Evolutionary conservation across 345 rosid genomes (phyloP), one percentile per base, ranked within the genome.

Genomic region (Excoecaria agallocha): DNA sequence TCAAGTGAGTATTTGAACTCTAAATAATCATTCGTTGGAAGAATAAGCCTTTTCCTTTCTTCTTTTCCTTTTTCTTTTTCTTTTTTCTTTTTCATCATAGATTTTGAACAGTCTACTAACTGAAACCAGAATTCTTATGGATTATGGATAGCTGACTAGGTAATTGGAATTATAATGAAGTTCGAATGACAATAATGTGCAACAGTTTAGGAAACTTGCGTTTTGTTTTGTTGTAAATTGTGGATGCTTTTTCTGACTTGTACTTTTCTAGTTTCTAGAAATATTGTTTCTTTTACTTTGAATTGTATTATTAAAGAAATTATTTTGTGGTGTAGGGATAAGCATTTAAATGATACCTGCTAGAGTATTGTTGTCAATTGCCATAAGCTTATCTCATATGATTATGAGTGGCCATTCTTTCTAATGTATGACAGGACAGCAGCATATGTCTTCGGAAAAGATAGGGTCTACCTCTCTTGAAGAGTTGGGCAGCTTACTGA

Each of bases 401-500:
- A 25, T 79, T 51, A 70, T 72, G 43, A 64, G 74, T 12, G 57
- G 12, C 19, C 9, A 68, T 50, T 62, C 25, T 78, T 76, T 79
- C 54, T 75, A 68, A 59, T 78, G 37, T 82, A 35, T 79, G 62
- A 52, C 85, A 94, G 98, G 85, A 69, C 82, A 83, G 67, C 82
- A 71, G 70, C 75, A 83, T 70, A 74, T 59, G 61, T 76, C 79
- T 75, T 30, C 35, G 54, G 73, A 81, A 65, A 88, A 81, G 74
- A 71, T 86, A 22, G 48, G 57, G 83, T 83, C 55, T 25, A 71
- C 77, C 77, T 79, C 87, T 73, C 75, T 80, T 37, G 70, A 78
- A 71, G 93, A 87, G 72, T 58, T 89, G 81, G 88, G 89, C 70
- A 79, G 82, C 70, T 87, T 85, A 56, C 58, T 88, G 81, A 85